phyloP scores from a whole-genome alignment of 73 alveolate genomes.

The Symbiodinium pilosum region DNA sequence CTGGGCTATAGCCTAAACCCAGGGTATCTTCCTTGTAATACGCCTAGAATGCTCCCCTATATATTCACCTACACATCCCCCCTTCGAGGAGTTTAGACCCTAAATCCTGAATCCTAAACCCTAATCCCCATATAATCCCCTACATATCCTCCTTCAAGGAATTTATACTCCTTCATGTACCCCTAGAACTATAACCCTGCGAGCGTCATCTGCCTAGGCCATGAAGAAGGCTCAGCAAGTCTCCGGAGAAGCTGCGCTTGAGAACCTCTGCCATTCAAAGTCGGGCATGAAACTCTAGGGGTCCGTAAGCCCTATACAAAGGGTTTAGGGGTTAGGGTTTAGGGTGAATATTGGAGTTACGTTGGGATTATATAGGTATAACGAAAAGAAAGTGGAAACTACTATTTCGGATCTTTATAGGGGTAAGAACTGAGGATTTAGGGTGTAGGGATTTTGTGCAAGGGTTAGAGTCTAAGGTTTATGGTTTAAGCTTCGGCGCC shows the following conservation, averaged over 20 bases:
- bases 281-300: no score
- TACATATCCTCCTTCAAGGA: neutral
- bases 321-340: neutral
- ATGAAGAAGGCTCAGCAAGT: constrained; percentile 52
- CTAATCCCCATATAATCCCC: neutral
- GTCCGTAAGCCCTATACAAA: no score
- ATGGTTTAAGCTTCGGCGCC: no score
- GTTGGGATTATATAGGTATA: neutral
- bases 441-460: no score
- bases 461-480: no score
- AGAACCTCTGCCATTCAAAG: constrained; percentile 21
- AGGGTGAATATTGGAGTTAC: neutral
- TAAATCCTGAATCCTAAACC: neutral
- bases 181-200: neutral
- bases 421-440: neutral
- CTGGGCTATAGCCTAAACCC: neutral
- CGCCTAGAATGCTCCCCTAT: no score
- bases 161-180: no score
- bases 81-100: no score
- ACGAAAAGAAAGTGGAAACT: no score
- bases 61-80: no score
- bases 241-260: constrained; percentile 86
- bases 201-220: constrained; percentile 23
- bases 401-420: neutral
- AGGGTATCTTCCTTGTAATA: no score